These are phyloP conservation scores for Syzygium grande DNA, from an alignment of 345 rosid species.

Conservation along the genomic window DNA sequence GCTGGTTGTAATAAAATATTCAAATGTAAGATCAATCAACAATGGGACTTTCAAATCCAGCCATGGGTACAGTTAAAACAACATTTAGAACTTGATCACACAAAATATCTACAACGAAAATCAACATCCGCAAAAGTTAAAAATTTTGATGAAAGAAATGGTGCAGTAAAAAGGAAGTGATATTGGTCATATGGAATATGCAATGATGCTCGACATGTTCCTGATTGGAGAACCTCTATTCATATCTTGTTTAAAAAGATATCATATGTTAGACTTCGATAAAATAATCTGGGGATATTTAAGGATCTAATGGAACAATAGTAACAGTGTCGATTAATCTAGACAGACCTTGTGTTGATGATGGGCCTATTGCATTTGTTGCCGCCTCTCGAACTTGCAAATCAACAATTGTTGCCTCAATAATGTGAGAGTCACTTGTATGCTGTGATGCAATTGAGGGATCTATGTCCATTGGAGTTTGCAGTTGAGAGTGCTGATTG, in stretches of 20 bases:
- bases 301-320: background rate
- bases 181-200: background rate
- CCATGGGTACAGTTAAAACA: too few species aligned
- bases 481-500: too few species aligned
- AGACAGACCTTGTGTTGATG: too few species aligned
- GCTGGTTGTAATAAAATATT: too few species aligned
- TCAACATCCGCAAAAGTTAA: background rate
- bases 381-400: too few species aligned
- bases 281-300: background rate
- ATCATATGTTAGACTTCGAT: background rate
- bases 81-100: background rate
- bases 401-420: too few species aligned
- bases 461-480: too few species aligned
- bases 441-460: too few species aligned
- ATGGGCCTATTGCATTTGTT: too few species aligned
- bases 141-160: background rate
- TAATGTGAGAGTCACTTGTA: too few species aligned
- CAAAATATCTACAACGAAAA: background rate
- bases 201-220: background rate
- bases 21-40: too few species aligned
- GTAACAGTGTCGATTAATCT: fast-evolving
- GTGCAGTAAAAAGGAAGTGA: background rate
- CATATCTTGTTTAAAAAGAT: background rate
- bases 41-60: too few species aligned
- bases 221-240: background rate